Evolutionary conservation across 2,329 filamentous ascomycete species (phyloP), one percentile per base, ranked within the genome.

Genomic region (Incumbomyces lentus): DNA sequence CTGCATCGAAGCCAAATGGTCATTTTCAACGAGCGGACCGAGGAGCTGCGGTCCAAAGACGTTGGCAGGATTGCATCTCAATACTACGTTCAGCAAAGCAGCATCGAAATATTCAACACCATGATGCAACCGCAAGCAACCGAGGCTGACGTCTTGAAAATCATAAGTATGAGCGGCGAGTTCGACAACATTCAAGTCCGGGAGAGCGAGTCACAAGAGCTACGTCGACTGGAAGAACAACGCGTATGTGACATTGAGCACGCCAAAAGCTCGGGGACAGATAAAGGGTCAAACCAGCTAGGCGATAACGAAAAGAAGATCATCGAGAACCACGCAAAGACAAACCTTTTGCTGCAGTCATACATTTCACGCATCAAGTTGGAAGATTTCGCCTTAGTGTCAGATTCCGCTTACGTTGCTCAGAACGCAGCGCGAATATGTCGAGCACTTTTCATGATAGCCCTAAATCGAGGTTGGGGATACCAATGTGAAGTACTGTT

Each of bases 1-100:
- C 69, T 98, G 36, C 89, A 95, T 60, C 77, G 89, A 60, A 94
- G 86, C 56, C 92, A 98, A 66, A 98, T 98, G 93, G 92, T 98
- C 59, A 92, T 98, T 47, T 98, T 90, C 71, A 95, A 98, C 55
- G 92, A 96, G 60, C 78, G 74, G 14, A 98, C 90, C 0, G 90
- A 95, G 56, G 90, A 95, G 58, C 76, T 98, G 7, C 81, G 87
- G 49, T 85, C 88, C 50, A 98, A 98, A 63, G 90, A 98, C 58
- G 84, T 96, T 42, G 92, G 92, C 2, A 82, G 92, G 13, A 98
- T 98, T 62, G 92, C 92, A 13, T 96, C 90, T 63, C 90, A 98
- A 63, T 98, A 84, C 61, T 98, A 98, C 60, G 90, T 98, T 40
- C 73, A 93, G 40, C 89, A 98, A 59, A 84, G 84, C 12, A 95